Conservation (phyloP, 2,329 filamentous ascomycete genomes). For the Eurotiales sp. region DNA sequence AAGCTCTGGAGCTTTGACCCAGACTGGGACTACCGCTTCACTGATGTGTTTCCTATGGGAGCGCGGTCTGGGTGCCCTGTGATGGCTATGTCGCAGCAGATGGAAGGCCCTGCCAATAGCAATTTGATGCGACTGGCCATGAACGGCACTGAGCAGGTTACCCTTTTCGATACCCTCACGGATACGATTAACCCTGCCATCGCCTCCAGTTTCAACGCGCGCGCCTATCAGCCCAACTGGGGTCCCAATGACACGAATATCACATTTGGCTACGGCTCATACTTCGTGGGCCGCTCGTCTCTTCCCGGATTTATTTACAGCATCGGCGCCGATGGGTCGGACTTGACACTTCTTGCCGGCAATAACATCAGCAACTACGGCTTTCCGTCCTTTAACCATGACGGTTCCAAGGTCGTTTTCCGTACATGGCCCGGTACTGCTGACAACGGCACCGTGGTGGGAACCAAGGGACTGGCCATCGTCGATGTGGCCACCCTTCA, state of each 20-base stretch:
- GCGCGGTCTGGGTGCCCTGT: neutral
- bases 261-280: neutral
- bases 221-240: slow-evolving; percentile 26
- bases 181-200: neutral
- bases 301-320: slow-evolving; percentile 22
- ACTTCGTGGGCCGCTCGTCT: slow-evolving; percentile 7
- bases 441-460: neutral
- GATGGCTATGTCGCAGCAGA: neutral
- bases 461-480: neutral
- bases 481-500: slow-evolving; percentile 27
- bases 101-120: neutral
- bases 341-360: neutral
- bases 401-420: neutral
- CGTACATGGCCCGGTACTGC: neutral
- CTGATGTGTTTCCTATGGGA: neutral
- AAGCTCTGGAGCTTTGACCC: slow-evolving; percentile 1
- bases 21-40: neutral
- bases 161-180: neutral
- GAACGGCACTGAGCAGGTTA: neutral
- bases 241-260: slow-evolving; percentile 8
- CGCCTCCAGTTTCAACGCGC: slow-evolving; percentile 28
- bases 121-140: neutral
- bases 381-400: neutral
- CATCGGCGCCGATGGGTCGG: slow-evolving; percentile 13
- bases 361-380: neutral